A percentile compares a stretch with the other conserved stretches of the same genome.
These are phyloP conservation scores for Ceratonia siliqua DNA, from an alignment of 306 rosid species.

Conservation along the genomic window DNA sequence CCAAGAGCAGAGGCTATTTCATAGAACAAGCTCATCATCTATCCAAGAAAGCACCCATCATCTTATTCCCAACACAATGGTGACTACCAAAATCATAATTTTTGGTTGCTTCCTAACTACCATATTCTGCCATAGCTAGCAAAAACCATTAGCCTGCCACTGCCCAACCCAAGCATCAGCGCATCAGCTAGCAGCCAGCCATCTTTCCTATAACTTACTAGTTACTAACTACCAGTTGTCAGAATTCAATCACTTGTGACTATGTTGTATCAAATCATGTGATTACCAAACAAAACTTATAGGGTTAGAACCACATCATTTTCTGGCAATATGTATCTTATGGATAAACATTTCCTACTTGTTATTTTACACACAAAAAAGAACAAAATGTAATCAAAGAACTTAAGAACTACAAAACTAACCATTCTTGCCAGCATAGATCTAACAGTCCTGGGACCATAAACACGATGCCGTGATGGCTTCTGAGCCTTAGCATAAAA, in stretches of 20 bases:
- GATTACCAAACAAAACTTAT: no score
- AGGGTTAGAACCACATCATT: slow-evolving; percentile 5
- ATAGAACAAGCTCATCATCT: neutral
- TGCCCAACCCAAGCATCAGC: neutral
- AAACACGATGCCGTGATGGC: slow-evolving; percentile 79
- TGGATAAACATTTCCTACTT: slow-evolving; percentile 1
- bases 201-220: neutral
- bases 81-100: neutral
- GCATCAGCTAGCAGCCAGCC: neutral
- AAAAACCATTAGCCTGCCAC: neutral
- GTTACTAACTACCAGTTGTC: neutral
- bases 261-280: neutral
- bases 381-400: neutral
- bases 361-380: neutral
- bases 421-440: slow-evolving; percentile 95
- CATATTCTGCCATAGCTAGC: neutral
- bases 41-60: neutral
- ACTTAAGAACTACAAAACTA: slow-evolving; percentile 32
- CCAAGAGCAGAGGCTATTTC: neutral
- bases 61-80: neutral
- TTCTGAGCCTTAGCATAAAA: slow-evolving; percentile 86
- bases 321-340: slow-evolving; percentile 21
- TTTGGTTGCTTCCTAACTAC: neutral
- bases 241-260: neutral
- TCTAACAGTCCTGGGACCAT: slow-evolving; percentile 89